Base-by-base conservation (phyloP, 129 eudicot genomes). In the Deinandra increscens region DNA sequence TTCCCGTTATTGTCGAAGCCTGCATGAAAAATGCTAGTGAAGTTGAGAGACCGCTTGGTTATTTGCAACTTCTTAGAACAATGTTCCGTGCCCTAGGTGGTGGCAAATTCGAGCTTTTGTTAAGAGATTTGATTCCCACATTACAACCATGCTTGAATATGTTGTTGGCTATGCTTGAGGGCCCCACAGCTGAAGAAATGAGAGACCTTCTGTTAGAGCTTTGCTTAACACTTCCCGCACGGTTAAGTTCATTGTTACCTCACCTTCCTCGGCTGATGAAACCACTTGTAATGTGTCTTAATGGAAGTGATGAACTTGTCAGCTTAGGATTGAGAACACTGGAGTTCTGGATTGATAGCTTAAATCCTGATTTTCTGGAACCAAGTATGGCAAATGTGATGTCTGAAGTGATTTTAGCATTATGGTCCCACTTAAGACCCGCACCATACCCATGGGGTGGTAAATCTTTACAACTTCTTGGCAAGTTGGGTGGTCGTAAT, bases 381-480 rank as follows among this genome's bases (percentile, higher is more conserved):
- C 99, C 99, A 64, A 94, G 97, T 78, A 94, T 94, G 99, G 99
- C 99, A 15, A 87, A 81, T 81, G 97, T 89, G 46, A 94, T 94
- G 93, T 90, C 99, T 71, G 99, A 94, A 63, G 97, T 94, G 67
- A 94, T 89, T 77, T 79, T 94, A 78, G 99, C 96, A 48, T 75
- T 94, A 26, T 94, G 99, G 99, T 90, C 97, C 71, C 99, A 94
- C 84, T 80, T 94, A 80, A 78, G 93, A 72, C 99, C 99, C 1
- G 87, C 94, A 60, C 97, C 99, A 6, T 90, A 90, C 83, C 97
- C 90, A 65, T 94, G 97, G 96, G 99, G 99, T 37, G 85, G 86
- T 26, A 89, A 90, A 75, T 94, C 96, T 0, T 78, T 94, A 77
- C 97, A 94, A 77, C 92, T 94, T 41, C 96, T 94, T 62, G 99